A percentile compares a stretch with the other conserved stretches of the same genome.
Evolutionary conservation across 2,329 filamentous ascomycete genomes (phyloP).

Genomic region (Cladosporium sphaerospermum): DNA sequence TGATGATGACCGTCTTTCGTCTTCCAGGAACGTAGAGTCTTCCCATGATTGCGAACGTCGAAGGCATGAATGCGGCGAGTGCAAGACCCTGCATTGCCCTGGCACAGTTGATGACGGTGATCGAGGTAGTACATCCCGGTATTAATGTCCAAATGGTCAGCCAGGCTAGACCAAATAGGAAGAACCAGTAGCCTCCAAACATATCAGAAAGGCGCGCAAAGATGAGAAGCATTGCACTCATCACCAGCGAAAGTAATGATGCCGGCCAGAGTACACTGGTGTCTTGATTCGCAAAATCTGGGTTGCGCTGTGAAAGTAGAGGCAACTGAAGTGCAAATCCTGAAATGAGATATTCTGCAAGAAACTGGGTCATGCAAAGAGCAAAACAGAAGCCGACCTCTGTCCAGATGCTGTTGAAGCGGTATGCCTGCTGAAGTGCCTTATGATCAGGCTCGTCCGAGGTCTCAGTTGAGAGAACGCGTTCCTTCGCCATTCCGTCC

Average conservation of each 20-base stretch:
- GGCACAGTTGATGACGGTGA: slow-evolving; percentile 24
- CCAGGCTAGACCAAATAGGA: slow-evolving; percentile 32
- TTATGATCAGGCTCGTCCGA: too few species aligned
- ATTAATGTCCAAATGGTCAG: slow-evolving; percentile 29
- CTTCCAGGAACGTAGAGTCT: slow-evolving; percentile 27
- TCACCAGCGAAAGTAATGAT: slow-evolving; percentile 27
- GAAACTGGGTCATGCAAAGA: slow-evolving; percentile 31
- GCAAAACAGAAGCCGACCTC: slow-evolving; percentile 32
- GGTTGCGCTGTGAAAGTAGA: slow-evolving; percentile 17
- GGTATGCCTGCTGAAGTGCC: slow-evolving; percentile 11
- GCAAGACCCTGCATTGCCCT: slow-evolving; percentile 33
- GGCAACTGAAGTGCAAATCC: slow-evolving; percentile 32
- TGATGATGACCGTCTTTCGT: slow-evolving; percentile 29
- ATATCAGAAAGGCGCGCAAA: slow-evolving; percentile 32
- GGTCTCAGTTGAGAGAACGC: too few species aligned
- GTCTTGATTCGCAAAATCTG: slow-evolving; percentile 1
- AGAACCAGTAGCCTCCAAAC: slow-evolving; percentile 30
- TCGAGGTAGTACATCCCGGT: slow-evolving; percentile 25
- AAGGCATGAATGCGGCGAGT: slow-evolving; percentile 31
- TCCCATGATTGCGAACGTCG: slow-evolving; percentile 29
- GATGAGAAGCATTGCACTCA: slow-evolving; percentile 28
- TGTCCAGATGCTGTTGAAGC: slow-evolving; percentile 22
- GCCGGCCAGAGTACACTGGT: slow-evolving; percentile 31
- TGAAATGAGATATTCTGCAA: slow-evolving; percentile 33
- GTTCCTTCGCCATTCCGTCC: too few species aligned